Conservation (phyloP, 305 asterid species). For the Galium porrigens region DNA sequence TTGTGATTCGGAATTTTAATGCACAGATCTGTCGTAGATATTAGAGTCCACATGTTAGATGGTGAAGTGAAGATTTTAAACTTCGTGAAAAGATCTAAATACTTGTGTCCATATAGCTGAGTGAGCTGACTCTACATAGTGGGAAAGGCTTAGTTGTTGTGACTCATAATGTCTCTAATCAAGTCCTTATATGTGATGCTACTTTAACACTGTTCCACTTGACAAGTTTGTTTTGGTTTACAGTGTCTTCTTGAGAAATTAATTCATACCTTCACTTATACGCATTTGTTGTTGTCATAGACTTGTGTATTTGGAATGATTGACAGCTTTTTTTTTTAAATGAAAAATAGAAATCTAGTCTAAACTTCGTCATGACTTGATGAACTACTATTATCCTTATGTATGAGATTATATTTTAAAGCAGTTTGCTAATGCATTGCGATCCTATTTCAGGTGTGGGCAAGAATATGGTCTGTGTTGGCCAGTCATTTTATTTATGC, state of each 20-base stretch:
- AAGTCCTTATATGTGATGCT: background rate
- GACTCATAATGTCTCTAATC: background rate
- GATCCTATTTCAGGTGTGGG: slow-evolving; percentile 73
- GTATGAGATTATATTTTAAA: background rate
- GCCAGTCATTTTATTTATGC: slow-evolving; percentile 93
- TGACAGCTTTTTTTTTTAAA: background rate
- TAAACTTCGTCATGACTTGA: background rate
- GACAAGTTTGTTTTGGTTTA: slow-evolving; percentile 4
- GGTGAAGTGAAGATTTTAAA: background rate
- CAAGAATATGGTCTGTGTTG: slow-evolving; percentile 97
- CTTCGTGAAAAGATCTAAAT: background rate
- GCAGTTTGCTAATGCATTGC: slow-evolving; percentile 8
- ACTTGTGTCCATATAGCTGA: background rate
- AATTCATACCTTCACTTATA: background rate
- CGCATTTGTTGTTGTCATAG: background rate
- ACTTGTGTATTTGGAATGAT: background rate
- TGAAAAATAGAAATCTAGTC: background rate
- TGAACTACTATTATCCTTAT: background rate
- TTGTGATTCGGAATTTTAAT: background rate
- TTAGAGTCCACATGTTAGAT: background rate
- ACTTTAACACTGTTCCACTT: background rate
- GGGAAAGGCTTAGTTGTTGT: background rate
- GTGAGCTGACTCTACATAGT: background rate
- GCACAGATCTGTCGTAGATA: background rate
- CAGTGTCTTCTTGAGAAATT: background rate